Evolutionary conservation across 305 asterid species (phyloP).

Genomic region (Lippia alba): DNA sequence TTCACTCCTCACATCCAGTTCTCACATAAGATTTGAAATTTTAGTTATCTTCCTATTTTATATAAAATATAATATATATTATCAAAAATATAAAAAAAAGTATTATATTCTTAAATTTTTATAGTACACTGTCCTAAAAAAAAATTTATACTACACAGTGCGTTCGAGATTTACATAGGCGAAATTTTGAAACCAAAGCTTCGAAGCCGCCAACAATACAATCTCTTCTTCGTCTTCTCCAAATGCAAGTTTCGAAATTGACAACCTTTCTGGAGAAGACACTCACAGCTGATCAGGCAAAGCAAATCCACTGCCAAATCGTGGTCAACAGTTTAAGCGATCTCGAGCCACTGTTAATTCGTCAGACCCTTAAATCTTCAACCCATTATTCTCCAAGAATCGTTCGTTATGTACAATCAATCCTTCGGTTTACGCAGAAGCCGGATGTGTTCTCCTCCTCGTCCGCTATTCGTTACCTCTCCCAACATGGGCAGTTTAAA

Average conservation of each 20-base stretch:
- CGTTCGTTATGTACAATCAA: constrained; percentile 44
- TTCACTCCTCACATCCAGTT: too few relatives aligned
- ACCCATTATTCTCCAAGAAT: constrained; percentile 35
- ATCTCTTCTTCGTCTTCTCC: background rate
- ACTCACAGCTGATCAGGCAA: constrained; percentile 45
- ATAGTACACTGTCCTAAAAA: too few relatives aligned
- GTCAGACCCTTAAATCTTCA: constrained; percentile 46
- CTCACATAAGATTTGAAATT: too few relatives aligned
- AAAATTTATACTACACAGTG: too few relatives aligned
- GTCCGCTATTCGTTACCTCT: constrained; percentile 62
- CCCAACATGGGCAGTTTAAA: constrained; percentile 58
- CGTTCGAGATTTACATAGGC: too few relatives aligned
- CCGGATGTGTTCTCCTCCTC: constrained; percentile 54
- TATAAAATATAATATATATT: too few relatives aligned
- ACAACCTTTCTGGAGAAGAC: constrained; percentile 41
- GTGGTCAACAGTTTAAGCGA: constrained; percentile 44
- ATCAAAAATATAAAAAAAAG: too few relatives aligned
- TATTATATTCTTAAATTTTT: too few relatives aligned
- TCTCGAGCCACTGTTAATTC: constrained; percentile 55
- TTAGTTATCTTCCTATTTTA: too few relatives aligned
- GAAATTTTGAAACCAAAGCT: too few relatives aligned
- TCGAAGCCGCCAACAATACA: constrained; percentile 7
- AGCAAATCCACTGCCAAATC: constrained; percentile 68
- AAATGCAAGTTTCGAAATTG: constrained; percentile 46
- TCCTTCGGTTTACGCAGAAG: constrained; percentile 45